Evolutionary conservation across 768 basidiomycete species (phyloP), one percentile per base, ranked within the genome.

Genomic region (Auricularia heimuer): DNA sequence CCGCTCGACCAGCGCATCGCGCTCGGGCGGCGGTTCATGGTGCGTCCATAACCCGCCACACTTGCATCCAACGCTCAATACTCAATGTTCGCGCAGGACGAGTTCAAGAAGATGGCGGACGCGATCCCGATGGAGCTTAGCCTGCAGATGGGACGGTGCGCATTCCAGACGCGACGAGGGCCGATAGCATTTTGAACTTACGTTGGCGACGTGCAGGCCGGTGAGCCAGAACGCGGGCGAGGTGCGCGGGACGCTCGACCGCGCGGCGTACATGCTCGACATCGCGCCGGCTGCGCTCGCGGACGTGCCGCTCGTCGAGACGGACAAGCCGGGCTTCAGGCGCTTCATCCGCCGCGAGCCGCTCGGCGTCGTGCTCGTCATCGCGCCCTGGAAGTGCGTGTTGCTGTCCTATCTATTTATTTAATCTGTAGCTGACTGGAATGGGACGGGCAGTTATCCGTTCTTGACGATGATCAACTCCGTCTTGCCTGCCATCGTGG

Each of bases 391-490:
- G 94, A 96, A 96, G 89, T 92, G 71, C 65, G 88, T 80, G 29
- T 11, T 29, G 61, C n/a, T 54, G 18, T 24, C 29, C 62, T 33
- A 7, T 6, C 45, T 47, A 56, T 66, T n/a, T 29, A 61, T 34
- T 65, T 37, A 47, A 29, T 63, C 18, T 29, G 51, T 47, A 18
- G 33, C 51, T 36, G 64, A 24, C 33, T 65, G 35, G 44, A 34
- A 4, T 42, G 39, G 8, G 39, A 29, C 11, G 65, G 34, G 8
- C 71, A 95, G 91, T 74, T 96, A 83, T 75, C 94, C 94, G 0
- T 94, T 94, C 76, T 85, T 98, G 37, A 88, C 87, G 42, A 85
- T 91, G 44, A 83, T 98, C 75, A 99, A 99, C 75, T 87, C 92
- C 3, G 85, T 98, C 62, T 82, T 99, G 33, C 97, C 97, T 1